phyloP scores from a whole-genome alignment of 495 filamentous ascomycete genomes.

The Xylaria intraflava region DNA sequence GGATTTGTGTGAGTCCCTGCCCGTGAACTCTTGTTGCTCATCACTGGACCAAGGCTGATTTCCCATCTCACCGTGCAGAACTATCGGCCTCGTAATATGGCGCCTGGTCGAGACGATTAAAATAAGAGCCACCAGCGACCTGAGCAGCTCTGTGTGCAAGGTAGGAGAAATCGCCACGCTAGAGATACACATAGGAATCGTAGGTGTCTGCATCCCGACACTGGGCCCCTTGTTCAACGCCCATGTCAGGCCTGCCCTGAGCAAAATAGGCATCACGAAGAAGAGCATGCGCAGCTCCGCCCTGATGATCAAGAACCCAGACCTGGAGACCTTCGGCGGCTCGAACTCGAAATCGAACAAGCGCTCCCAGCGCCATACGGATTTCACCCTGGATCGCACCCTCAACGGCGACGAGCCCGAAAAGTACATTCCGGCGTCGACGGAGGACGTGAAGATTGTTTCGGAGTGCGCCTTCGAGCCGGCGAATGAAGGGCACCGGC shows the following conservation, averaged over 20 bases:
- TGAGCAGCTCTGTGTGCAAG: neutral
- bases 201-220: constrained; percentile 9
- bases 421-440: neutral
- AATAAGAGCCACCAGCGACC: constrained; percentile 1
- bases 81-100: constrained; percentile 9
- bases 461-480: neutral
- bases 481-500: neutral
- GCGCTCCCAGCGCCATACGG: neutral
- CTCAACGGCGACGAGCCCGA: neutral
- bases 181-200: constrained; percentile 7
- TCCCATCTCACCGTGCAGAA: neutral
- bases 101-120: neutral
- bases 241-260: constrained; percentile 3
- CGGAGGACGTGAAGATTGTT: neutral
- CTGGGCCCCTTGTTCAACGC: constrained; percentile 12
- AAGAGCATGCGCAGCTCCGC: neutral
- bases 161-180: constrained; percentile 6
- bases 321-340: constrained; percentile 1
- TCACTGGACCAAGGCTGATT: neutral
- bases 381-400: neutral
- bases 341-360: neutral
- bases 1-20: constrained; percentile 29
- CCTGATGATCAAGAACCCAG: neutral
- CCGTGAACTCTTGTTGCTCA: constrained; percentile 11
- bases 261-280: constrained; percentile 9